Evolutionary conservation across 768 basidiomycete genomes (phyloP).

Genomic region (Leccinum variicolor): DNA sequence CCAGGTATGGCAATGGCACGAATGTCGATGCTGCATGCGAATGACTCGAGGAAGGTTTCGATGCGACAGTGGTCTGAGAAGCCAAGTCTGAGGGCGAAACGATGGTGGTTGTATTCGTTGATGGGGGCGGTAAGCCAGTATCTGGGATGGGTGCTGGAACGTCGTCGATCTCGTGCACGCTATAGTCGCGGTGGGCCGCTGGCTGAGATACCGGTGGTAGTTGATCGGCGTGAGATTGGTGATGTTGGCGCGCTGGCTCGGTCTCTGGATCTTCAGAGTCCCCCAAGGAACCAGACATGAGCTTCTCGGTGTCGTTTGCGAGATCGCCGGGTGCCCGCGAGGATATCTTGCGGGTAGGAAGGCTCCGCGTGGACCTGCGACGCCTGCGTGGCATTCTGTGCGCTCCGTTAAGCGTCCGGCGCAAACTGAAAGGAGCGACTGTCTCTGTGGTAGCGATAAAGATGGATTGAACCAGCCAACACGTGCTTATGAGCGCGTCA

Average conservation of each 20-base stretch:
- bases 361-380: constrained; percentile 8
- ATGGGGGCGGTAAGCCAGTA: constrained; percentile 30
- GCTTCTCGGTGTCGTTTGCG: constrained; percentile 24
- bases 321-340: constrained; percentile 6
- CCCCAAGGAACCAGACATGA: constrained; percentile 8
- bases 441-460: constrained; percentile 8
- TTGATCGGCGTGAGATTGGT: constrained; percentile 6
- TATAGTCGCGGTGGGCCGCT: constrained; percentile 22
- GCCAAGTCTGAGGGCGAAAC: constrained; percentile 11
- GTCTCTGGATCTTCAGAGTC: neutral
- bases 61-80: constrained; percentile 23
- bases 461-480: constrained; percentile 12
- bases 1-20: constrained; percentile 27
- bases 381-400: constrained; percentile 15
- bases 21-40: constrained; percentile 18
- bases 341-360: constrained; percentile 7
- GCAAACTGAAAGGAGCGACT: constrained; percentile 22
- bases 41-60: constrained; percentile 11
- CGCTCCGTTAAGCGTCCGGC: constrained; percentile 24
- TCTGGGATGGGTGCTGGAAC: constrained; percentile 30
- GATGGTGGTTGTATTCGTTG: constrained; percentile 7
- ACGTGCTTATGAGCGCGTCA: constrained; percentile 25
- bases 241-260: neutral
- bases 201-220: constrained; percentile 12
- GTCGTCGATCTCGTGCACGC: constrained; percentile 26